Evolutionary conservation across 768 basidiomycete species (phyloP), one percentile per base, ranked within the genome.

Genomic region (Serendipita sp.): DNA sequence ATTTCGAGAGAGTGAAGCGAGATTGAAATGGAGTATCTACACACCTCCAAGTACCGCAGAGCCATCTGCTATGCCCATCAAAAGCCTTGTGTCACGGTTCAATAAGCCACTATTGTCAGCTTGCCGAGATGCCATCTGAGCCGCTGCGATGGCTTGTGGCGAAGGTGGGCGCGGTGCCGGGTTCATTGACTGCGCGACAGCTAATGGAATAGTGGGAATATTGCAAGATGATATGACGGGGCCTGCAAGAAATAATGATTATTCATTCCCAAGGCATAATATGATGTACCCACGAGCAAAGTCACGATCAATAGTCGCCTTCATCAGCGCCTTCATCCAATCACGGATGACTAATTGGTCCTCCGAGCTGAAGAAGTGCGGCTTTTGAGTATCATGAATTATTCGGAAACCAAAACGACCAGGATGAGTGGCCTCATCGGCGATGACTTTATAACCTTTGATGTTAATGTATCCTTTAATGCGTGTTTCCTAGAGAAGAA

Each of bases 291-390:
- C 68, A 94, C 92, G 87, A 7, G 86, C 81, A 70, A 94, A 97
- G 71, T 98, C 96, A 62, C 96, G 78, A 7, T 82, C 86, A 67
- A 99, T 99, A 13, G 95, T 97, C 2, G 95, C 91, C 72, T 98
- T 99, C 91, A 98, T 97, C 67, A 99, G 82, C 5, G 94, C 91
- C 75, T 98, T 99, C 96, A 98, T 98, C 95, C 96, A 98, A 66
- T 91, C 91, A n/a, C 96, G 83, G 53, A 96, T 80, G 41, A 82
- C 74, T 0, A 75, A 69, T 72, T 91, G 90, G 69, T 97, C 93
- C 24, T 92, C 88, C 0, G 90, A 91, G 66, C 89, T 90, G 74
- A 99, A 99, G 70, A 73, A 90, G 71, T 98, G 92, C 0, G 87
- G 78, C 74, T 87, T 90, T 71, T 91, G 88, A 4, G 79, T 74